Evolutionary conservation across 495 filamentous ascomycete genomes (phyloP), one percentile per base, ranked within the genome.

Genomic region (Aspergillus ellipticus): DNA sequence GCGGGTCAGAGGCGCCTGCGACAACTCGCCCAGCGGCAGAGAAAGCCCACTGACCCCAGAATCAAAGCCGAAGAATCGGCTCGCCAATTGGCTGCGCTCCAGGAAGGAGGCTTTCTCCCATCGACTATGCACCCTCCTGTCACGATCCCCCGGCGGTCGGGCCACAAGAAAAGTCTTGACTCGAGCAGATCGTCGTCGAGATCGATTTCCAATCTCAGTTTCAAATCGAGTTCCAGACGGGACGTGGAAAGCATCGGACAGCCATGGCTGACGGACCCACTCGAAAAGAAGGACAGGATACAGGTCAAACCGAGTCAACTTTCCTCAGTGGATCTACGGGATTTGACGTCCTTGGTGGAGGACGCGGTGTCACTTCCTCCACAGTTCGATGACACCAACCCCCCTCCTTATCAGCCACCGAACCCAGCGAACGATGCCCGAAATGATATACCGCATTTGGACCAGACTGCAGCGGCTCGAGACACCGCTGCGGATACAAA

Each of bases 181-280:
- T 57, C 57, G 2, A 57, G 50, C 7, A 35, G 46, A 15, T 61
- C 54, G 8, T 52, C 31, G 16, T 39, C 62, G 15, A 33, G 53
- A 19, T 61, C 59, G 4, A 28, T 51, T 31, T 56, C 59, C 20
- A 54, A 55, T 50, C 50, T 63, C 37, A 63, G 59, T 29, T 58
- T 60, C 46, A 60, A 45, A 24, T 72, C 70, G 0, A 71, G 41
- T 51, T 74, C 74, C 0, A 67, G 66, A 49, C 68, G 60, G 28
- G 73, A 76, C 47, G 66, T 77, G 10, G 72, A 77, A 57, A 66
- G 55, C 35, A 75, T 74, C 49, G 74, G 73, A 19, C 72, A 66
- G 54, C 72, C 72, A 39, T 76, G 73, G 75, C 49, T 78, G 50
- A 65, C 62, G 15, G 64, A 65, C 35, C 66, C 66, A 24, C 58